Base-by-base conservation (phyloP, 2,329 filamentous ascomycete species). In the Amauroascus niger region DNA sequence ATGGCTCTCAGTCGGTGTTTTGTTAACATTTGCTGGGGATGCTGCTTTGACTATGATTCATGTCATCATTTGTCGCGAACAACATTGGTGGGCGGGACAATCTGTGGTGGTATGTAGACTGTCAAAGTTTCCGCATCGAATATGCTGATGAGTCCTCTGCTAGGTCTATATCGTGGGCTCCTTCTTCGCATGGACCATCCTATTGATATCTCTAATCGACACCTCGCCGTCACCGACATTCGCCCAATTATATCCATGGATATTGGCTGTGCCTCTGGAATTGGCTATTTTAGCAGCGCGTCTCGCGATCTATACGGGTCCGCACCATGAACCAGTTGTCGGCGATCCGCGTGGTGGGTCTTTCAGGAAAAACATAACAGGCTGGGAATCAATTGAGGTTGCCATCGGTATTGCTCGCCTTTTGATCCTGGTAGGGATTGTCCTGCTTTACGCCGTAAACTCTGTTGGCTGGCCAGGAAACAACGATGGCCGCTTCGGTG, bases 181-280 rank as follows among this genome's bases (percentile, higher is more conserved):
- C 43, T 86, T 89, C 60, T 95, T 95, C 75, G 82, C 93, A 59
- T 93, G 94, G 73, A 79, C 87, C 48, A 83, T 95, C 61, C 79
- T 95, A 60, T 78, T 94, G 60, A 85, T 96, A 64, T 89, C 89
- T 28, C 79, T 97, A 54, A 77, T 95, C 63, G 90, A 96, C 68
- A 86, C 86, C 65, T 82, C 81, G 58, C 83, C 88, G 32, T 87
- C 87, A 11, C 93, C 93, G 0, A 90, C 84, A 48, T 74, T 83
- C 45, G 83, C 87, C 51, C 89, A 96, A 69, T 79, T 91, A 53
- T 71, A 85, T 45, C 83, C 88, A 62, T 98, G 93, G 93, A 67
- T 77, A 40, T 70, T 88, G 41, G 84, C 84, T 24, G 67, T 88
- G n/a, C 68, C 80, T 24, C 78, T 88, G 57, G 93, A 98, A 68